Evolutionary conservation across 257 asterid genomes (phyloP).

Genomic region (Jacaranda copaia): DNA sequence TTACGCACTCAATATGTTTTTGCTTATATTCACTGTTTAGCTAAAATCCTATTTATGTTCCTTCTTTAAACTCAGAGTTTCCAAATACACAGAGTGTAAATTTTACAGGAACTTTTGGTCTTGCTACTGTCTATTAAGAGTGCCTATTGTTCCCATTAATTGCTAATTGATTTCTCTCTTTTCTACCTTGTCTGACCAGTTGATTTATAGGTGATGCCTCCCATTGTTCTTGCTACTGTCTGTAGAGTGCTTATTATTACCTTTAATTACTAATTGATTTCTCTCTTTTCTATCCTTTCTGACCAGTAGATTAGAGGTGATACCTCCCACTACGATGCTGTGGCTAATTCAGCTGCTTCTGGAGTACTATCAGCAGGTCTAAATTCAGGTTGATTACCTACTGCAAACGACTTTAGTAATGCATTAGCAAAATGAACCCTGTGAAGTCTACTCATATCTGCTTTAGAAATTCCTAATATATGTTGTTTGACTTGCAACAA

Average conservation of each 20-base stretch:
- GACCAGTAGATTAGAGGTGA: conserved; percentile 84
- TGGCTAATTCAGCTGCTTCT: conserved; percentile 93
- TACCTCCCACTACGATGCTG: conserved; percentile 95
- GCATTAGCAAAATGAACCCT: background rate
- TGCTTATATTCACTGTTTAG: no score
- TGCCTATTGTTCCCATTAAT: no score
- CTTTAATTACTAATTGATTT: conserved; percentile 12
- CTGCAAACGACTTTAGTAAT: background rate
- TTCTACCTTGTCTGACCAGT: no score
- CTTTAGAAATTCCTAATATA: background rate
- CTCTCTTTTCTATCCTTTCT: conserved; percentile 25
- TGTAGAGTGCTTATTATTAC: background rate
- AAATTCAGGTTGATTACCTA: conserved; percentile 62
- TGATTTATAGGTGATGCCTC: no score
- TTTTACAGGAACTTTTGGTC: no score
- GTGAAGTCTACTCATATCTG: background rate
- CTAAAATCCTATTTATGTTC: no score
- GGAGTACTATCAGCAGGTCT: conserved; percentile 94
- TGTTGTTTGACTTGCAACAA: background rate
- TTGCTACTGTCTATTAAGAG: no score
- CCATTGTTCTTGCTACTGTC: background rate
- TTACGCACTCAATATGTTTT: no score
- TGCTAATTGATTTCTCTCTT: no score
- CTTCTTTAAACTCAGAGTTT: no score
- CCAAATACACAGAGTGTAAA: no score